Evolutionary conservation across 1,284 basidiomycete species (phyloP).

Genomic region (Cryptococcus deneoformans): DNA sequence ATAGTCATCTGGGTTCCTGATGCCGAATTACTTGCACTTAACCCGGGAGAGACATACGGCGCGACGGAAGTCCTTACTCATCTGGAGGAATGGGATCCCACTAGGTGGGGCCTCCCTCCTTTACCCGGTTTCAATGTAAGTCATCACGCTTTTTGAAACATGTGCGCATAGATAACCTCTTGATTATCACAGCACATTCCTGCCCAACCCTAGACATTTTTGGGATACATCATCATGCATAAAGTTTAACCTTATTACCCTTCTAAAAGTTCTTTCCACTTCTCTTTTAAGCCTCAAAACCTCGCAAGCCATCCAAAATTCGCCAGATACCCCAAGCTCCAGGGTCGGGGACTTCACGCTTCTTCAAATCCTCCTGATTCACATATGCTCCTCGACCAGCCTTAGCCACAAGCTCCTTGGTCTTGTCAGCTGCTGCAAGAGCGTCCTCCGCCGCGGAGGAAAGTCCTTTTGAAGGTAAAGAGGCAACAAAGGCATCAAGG

Average conservation of each 20-base stretch:
- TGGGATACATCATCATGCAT: not conserved
- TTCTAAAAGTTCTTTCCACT: not conserved
- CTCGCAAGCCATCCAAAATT: slow-evolving; percentile 35
- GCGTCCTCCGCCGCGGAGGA: slow-evolving; percentile 62
- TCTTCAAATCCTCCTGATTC: slow-evolving; percentile 65
- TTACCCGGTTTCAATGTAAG: slow-evolving; percentile 15
- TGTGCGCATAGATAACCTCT: not conserved
- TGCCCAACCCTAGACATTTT: too few relatives aligned
- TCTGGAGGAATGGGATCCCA: slow-evolving; percentile 41
- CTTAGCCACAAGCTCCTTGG: slow-evolving; percentile 74
- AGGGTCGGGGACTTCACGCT: slow-evolving; percentile 74
- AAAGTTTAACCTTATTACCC: not conserved
- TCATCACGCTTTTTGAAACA: not conserved
- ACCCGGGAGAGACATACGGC: slow-evolving; percentile 40
- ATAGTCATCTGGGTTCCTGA: slow-evolving; percentile 51
- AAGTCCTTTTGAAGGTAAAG: slow-evolving; percentile 54
- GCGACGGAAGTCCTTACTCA: slow-evolving; percentile 35
- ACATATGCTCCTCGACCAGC: slow-evolving; percentile 89
- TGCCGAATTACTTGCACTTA: slow-evolving; percentile 37
- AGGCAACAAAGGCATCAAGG: slow-evolving; percentile 71
- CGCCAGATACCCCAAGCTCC: slow-evolving; percentile 77
- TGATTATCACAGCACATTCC: not conserved
- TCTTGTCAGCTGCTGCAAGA: slow-evolving; percentile 63
- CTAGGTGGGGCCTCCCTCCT: slow-evolving; percentile 41
- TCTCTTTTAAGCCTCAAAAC: slow-evolving; percentile 20